Evolutionary conservation across 2,329 filamentous ascomycete genomes (phyloP).

Genomic region (Fusarium camptoceras): DNA sequence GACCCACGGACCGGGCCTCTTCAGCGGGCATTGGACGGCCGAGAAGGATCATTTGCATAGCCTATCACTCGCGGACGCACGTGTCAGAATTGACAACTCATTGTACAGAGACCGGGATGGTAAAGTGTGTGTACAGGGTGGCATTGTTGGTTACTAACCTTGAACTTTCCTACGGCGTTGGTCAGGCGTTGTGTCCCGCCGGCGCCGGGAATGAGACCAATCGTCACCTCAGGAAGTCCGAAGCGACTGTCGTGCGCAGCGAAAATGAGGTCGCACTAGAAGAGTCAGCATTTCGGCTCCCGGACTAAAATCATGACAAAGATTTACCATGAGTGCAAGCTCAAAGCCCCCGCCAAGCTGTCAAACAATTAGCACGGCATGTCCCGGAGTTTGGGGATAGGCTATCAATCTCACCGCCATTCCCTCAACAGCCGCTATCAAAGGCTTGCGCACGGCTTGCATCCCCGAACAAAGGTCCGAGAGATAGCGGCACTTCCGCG

Average conservation of each 20-base stretch:
- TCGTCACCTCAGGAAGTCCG: constrained; percentile 55
- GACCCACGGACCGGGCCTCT: constrained; percentile 45
- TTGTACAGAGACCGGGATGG: background rate
- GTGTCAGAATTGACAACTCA: background rate
- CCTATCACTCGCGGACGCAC: constrained; percentile 33
- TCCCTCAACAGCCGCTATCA: constrained; percentile 63
- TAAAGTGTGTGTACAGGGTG: too few species aligned
- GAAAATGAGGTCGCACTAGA: constrained; percentile 55
- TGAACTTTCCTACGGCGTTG: constrained; percentile 56
- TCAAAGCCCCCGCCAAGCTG: constrained; percentile 65
- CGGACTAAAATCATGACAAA: constrained; percentile 13
- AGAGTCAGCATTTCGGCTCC: background rate
- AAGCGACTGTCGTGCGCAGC: constrained; percentile 53
- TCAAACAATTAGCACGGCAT: constrained; percentile 14
- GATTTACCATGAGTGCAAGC: constrained; percentile 58
- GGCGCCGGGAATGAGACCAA: constrained; percentile 56
- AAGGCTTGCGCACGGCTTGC: constrained; percentile 56
- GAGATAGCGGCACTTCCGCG: constrained; percentile 51
- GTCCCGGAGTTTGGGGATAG: background rate
- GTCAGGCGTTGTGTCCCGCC: constrained; percentile 57
- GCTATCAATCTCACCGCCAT: constrained; percentile 56
- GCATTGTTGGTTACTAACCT: constrained; percentile 39
- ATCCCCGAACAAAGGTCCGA: constrained; percentile 56
- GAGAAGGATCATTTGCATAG: constrained; percentile 51
- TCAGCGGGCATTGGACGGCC: constrained; percentile 44